These are phyloP conservation scores for Globisporangium alternatum DNA, from an alignment of 352 stramenopile species.

Conservation along the genomic window DNA sequence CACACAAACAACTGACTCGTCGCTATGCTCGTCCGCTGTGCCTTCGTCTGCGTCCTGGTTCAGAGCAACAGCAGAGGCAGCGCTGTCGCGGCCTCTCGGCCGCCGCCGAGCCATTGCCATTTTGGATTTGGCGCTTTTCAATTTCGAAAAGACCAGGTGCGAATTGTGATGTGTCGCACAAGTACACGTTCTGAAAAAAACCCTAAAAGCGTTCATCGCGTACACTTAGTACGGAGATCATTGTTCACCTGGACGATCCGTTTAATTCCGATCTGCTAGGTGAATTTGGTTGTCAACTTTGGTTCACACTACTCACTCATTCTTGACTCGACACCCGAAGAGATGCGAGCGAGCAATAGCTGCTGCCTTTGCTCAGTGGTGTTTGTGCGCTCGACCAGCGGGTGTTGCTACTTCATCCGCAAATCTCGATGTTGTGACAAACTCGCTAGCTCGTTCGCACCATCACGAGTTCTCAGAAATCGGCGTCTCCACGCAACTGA, in stretches of 20 bases:
- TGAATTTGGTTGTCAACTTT: background rate
- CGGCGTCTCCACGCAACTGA: no score
- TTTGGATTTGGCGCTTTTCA: background rate
- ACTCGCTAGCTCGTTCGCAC: no score
- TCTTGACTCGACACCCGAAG: no score
- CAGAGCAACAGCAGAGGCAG: background rate
- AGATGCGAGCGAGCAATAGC: no score
- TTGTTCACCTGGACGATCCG: background rate
- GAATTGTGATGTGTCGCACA: background rate
- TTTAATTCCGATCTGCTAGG: background rate
- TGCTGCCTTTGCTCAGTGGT: no score
- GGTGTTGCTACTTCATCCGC: no score
- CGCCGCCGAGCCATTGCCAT: constrained; percentile 5
- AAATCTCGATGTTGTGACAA: no score
- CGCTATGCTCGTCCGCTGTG: background rate
- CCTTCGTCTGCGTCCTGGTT: background rate
- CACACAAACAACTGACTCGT: constrained; percentile 1
- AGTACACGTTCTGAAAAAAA: background rate
- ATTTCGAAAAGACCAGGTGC: constrained; percentile 1
- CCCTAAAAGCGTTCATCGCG: background rate
- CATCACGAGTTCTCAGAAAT: no score
- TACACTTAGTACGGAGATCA: background rate
- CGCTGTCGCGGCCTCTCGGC: background rate
- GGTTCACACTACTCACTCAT: background rate
- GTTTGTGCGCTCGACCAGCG: no score